Evolutionary conservation across 495 filamentous ascomycete species (phyloP).

Genomic region (Penicillium dipodomyicola): DNA sequence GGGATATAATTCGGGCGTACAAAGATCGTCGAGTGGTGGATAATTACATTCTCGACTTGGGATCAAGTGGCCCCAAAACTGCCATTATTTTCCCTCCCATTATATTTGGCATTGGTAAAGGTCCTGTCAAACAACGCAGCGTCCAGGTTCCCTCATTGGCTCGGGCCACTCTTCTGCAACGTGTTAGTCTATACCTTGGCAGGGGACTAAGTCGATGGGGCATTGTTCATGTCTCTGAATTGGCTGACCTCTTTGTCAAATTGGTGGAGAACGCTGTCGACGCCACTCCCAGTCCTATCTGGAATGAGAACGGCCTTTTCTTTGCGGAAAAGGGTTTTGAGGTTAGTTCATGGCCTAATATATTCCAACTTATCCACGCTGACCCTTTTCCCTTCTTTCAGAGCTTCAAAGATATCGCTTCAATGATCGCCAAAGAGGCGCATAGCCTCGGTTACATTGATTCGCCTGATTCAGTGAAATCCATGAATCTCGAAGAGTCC

Average conservation of each 20-base stretch:
- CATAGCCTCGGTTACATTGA: conserved; percentile 7
- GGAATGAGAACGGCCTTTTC: conserved; percentile 12
- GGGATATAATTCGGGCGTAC: conserved; percentile 1
- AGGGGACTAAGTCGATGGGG: conserved; percentile 8
- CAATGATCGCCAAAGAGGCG: conserved; percentile 7
- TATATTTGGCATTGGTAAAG: conserved; percentile 8
- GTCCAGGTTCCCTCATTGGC: conserved; percentile 8
- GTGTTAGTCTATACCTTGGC: conserved; percentile 5
- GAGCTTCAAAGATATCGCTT: conserved; percentile 10
- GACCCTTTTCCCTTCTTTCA: background rate
- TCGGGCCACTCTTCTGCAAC: background rate
- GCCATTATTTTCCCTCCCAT: conserved; percentile 11
- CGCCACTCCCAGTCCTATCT: background rate
- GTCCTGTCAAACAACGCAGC: conserved; percentile 9
- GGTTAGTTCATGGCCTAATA: background rate
- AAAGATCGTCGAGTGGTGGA: conserved; percentile 5
- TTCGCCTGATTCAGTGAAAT: conserved; percentile 3
- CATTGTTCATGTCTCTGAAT: conserved; percentile 4
- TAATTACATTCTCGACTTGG: conserved; percentile 12
- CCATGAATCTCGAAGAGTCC: conserved; percentile 7
- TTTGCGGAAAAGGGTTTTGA: conserved; percentile 5
- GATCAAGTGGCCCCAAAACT: conserved; percentile 6
- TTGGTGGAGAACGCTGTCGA: conserved; percentile 3
- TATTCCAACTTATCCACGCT: background rate
- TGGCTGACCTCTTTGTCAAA: conserved; percentile 5